phyloP scores from a whole-genome alignment of 1,139 yeast genomes.

The Suhomyces anneliseae region DNA sequence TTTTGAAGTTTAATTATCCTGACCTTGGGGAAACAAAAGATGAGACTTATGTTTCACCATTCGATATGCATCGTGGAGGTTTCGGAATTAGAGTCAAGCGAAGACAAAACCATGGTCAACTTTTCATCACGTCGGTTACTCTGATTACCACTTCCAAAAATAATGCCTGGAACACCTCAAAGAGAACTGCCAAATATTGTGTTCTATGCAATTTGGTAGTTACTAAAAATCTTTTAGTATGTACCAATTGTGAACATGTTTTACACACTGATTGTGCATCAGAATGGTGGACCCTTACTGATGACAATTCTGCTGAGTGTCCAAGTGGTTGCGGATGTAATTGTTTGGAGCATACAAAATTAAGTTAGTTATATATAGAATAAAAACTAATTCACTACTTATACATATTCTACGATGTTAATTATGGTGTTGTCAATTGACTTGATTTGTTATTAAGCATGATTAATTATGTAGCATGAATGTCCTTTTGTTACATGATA shows the following conservation, averaged over 20 bases:
- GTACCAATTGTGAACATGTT: constrained; percentile 76
- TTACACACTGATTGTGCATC: constrained; percentile 77
- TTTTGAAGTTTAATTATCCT: constrained; percentile 69
- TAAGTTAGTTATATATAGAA: no score
- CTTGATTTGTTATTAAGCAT: no score
- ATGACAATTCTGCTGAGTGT: constrained; percentile 53
- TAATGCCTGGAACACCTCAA: constrained; percentile 37
- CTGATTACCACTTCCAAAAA: constrained; percentile 22
- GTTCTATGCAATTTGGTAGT: constrained; percentile 65
- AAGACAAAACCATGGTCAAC: constrained; percentile 19
- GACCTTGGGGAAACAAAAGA: constrained; percentile 16
- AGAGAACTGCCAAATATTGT: constrained; percentile 46
- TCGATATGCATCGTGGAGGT: constrained; percentile 40
- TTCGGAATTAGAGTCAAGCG: constrained; percentile 40
- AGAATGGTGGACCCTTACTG: constrained; percentile 65
- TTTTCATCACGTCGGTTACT: constrained; percentile 27
- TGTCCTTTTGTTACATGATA: no score
- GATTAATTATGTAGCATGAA: no score
- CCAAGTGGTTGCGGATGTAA: constrained; percentile 90
- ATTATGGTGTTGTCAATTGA: background rate
- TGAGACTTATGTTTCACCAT: constrained; percentile 18
- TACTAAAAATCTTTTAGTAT: constrained; percentile 61
- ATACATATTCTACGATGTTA: background rate
- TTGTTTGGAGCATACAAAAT: constrained; percentile 41
- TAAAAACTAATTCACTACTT: background rate